Conservation (phyloP, 371 early-diverging fungal genomes). For the Mucor velutinosus region DNA sequence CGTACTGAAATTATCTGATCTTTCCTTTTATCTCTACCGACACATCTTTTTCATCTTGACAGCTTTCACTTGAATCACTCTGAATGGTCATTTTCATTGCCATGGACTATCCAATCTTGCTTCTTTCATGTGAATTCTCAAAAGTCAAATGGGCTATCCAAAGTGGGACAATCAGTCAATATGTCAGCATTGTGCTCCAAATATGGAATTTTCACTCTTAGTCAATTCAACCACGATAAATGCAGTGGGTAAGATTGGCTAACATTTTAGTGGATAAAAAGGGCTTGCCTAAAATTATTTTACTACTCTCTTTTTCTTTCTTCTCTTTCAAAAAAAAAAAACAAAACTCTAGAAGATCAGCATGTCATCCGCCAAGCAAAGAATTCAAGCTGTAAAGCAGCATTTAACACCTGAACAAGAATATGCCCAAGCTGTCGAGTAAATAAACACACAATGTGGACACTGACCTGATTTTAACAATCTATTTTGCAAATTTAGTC, state of each 20-base stretch:
- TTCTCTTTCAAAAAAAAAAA: neutral
- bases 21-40: neutral
- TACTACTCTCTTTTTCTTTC: neutral
- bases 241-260: slow-evolving; percentile 14
- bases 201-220: slow-evolving; percentile 17
- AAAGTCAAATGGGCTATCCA: slow-evolving; percentile 3
- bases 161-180: slow-evolving; percentile 1
- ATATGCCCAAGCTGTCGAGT: slow-evolving; percentile 35
- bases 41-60: neutral
- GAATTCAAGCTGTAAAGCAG: slow-evolving; percentile 29
- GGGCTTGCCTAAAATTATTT: neutral
- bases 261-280: neutral
- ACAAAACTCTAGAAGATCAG: neutral
- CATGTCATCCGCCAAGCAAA: slow-evolving; percentile 17
- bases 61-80: neutral
- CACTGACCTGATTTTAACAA: slow-evolving; percentile 19
- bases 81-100: neutral
- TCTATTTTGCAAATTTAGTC: slow-evolving; percentile 22
- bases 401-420: slow-evolving; percentile 25
- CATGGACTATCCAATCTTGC: neutral
- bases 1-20: neutral
- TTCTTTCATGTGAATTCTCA: slow-evolving; percentile 6
- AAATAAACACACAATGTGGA: neutral
- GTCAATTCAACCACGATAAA: slow-evolving; percentile 11
- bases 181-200: slow-evolving; percentile 8